These are phyloP conservation scores for Rauvolfia tetraphylla DNA, from an alignment of 257 asterid species.

Conservation along the genomic window DNA sequence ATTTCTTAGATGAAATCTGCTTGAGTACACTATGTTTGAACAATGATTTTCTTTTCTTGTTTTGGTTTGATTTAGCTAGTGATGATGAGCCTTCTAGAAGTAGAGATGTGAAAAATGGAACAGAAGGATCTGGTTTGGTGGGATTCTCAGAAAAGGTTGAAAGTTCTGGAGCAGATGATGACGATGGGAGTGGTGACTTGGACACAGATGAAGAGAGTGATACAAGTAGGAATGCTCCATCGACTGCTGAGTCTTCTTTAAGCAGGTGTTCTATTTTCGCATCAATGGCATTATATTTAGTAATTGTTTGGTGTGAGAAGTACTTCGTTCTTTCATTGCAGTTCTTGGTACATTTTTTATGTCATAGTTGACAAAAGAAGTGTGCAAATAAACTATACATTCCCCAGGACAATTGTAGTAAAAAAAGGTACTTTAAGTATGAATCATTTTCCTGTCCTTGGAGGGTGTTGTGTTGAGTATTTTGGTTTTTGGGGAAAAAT, in stretches of 20 bases:
- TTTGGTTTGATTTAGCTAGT: slow-evolving; percentile 32
- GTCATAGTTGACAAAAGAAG: background rate
- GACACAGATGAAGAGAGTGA: slow-evolving; percentile 64
- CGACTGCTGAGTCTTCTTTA: slow-evolving; percentile 32
- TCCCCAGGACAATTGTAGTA: background rate
- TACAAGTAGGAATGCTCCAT: slow-evolving; percentile 25
- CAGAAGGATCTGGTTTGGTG: slow-evolving; percentile 15
- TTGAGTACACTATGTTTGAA: background rate
- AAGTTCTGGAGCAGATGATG: slow-evolving; percentile 39
- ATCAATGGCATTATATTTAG: slow-evolving; percentile 6
- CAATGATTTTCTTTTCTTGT: background rate
- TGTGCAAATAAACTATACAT: background rate
- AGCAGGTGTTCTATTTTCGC: slow-evolving; percentile 38
- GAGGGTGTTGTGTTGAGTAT: background rate
- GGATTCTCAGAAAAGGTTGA: slow-evolving; percentile 35
- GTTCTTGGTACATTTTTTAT: background rate
- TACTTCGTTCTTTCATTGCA: background rate
- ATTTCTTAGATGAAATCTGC: background rate
- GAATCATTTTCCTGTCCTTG: background rate
- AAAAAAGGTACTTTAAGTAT: background rate
- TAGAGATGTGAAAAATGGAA: slow-evolving; percentile 21
- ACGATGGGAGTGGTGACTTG: slow-evolving; percentile 31
- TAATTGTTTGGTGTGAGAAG: background rate
- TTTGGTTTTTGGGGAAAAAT: background rate
- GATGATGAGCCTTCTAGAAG: slow-evolving; percentile 33